A percentile compares a stretch with the other conserved stretches of the same genome.
Evolutionary conservation across 139 green algal genomes (phyloP).

Genomic region (Chlorella sp.): DNA sequence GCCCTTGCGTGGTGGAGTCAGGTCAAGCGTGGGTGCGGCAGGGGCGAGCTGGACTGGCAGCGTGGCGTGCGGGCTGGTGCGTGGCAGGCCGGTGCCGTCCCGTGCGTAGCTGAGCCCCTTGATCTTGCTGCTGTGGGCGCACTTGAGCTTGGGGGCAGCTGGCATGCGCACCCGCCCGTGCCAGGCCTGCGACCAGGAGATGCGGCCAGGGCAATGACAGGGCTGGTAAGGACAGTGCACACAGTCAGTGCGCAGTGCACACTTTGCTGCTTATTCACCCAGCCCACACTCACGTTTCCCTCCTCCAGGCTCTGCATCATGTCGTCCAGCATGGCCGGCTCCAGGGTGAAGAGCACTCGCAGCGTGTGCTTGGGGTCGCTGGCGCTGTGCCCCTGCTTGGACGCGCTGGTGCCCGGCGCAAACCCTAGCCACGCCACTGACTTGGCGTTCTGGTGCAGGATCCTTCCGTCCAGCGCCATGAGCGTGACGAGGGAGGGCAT

Average conservation of each 20-base stretch:
- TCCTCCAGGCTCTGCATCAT: neutral
- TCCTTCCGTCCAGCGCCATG: neutral
- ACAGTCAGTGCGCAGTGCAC: too few relatives aligned
- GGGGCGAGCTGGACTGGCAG: too few relatives aligned
- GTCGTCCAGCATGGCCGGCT: neutral
- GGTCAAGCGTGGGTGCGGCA: too few relatives aligned
- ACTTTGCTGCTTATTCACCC: too few relatives aligned
- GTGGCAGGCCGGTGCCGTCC: too few relatives aligned
- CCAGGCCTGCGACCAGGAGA: neutral
- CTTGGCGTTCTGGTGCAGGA: neutral
- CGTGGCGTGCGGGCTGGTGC: too few relatives aligned
- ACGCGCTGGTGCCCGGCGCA: neutral
- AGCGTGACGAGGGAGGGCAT: neutral
- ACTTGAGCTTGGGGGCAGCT: neutral
- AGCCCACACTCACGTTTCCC: too few relatives aligned
- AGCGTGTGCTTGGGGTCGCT: neutral
- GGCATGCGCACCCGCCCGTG: neutral
- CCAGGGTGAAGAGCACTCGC: neutral
- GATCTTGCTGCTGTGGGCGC: neutral
- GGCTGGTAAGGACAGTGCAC: too few relatives aligned
- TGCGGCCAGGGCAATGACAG: too few relatives aligned
- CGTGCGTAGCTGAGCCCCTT: too few relatives aligned
- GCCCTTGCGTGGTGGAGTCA: too few relatives aligned
- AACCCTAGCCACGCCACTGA: neutral
- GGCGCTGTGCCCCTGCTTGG: too few relatives aligned